Evolutionary conservation across 202 grass and related monocot genomes (phyloP), one percentile per base, ranked within the genome.

Genomic region (Hordeum pubiflorum): DNA sequence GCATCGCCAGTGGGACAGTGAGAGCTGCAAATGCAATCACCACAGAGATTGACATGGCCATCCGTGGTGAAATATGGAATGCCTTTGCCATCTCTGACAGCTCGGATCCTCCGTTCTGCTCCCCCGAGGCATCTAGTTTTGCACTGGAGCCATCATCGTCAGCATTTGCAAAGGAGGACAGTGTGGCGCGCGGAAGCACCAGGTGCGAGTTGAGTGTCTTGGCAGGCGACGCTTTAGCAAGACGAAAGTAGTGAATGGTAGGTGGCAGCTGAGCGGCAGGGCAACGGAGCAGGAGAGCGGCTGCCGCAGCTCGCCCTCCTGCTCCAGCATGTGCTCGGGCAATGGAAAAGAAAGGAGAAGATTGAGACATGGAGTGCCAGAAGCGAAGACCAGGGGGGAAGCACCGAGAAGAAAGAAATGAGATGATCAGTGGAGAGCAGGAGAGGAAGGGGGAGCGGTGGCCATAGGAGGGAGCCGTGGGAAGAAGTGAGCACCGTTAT

Each of bases 11-110:
- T 4, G 95, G 95, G 31, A 95, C 26, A 0, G 84, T 75, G 23
- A 98, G 90, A 2, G 92, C 95, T 0, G 95, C 90, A 21, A 98
- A 89, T 74, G 84, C 88, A 83, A 93, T 98, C 32, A 85, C 43
- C 46, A 83, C 63, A 6, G 89, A 89, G 55, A 98, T 87, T 12
- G 88, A 82, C 66, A 85, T 88, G 3, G 95, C 95, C 26, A 89
- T 93, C 38, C 77, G 81, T 43, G 90, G 91, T 1, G 95, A 89
- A 39, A 98, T 94, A 65, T 89, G 77, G 75, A 98, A 98, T 2
- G 92, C 95, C 79, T 89, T 92, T 29, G 90, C 92, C 95, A 98
- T 89, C 75, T 80, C 86, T 2, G 90, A 86, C 36, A 74, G 69
- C 70, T 89, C 82, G 3, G 71, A 26, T 83, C 87, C 82, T 46